Evolutionary conservation across 2,329 filamentous ascomycete species (phyloP), one percentile per base, ranked within the genome.

Genomic region (Curvularia lunata): DNA sequence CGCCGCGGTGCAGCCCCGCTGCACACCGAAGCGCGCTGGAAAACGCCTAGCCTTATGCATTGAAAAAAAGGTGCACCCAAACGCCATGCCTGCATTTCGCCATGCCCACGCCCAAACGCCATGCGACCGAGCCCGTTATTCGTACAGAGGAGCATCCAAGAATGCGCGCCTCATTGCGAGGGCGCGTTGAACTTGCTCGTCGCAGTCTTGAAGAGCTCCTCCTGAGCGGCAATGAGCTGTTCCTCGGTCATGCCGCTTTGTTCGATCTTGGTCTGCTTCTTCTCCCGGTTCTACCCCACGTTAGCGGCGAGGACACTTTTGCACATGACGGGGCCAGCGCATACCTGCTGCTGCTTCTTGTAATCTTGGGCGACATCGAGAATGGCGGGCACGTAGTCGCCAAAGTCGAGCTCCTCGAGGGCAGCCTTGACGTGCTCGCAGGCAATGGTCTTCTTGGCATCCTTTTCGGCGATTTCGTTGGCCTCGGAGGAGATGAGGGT

Each of bases 381-480:
- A 12, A 99, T 91, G 58, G 93, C 91, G 16, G 89, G 87, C 6
- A 99, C 91, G 73, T 98, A 99, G 68, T 97, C 92, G 9, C 88
- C 85, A 76, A 98, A 99, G 1, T 94, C 95, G 19, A 99, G 86
- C 70, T 96, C 91, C 69, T 94, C 91, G 41, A 99, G 85, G 0
- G 95, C 95, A 73, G 94, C 94, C 73, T 94, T 96, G 70, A 99
- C 96, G 80, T 99, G 95, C 72, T 99, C 95, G 77, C 92, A 96
- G 12, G 94, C 94, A 69, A 99, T 99, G 4, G 95, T 99, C 85
- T 99, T 99, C 83, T 99, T 99, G 48, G 93, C 92, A 73, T 99
- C 95, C 78, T 97, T 97, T 77, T 99, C 95, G 12, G 93, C 96
- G 64, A 99, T 99, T 71, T 99, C 95, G 78, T 99, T 99, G 62